Evolutionary conservation across 768 basidiomycete species (phyloP).

Genomic region (Ephemerocybe angulata): DNA sequence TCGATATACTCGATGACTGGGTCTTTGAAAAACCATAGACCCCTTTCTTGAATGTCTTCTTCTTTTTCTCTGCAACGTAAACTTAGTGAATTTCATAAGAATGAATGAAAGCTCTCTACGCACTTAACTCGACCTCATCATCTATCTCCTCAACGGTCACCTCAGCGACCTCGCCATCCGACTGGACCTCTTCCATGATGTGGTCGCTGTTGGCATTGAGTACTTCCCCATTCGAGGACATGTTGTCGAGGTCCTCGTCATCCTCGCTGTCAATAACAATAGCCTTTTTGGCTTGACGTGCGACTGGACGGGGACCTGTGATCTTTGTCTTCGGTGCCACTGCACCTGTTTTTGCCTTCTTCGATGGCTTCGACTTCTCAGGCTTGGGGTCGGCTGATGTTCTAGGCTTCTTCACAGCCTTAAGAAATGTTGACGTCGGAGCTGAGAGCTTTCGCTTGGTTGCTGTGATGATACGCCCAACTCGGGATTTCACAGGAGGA

Average conservation of each 20-base stretch:
- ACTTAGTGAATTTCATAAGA: not conserved
- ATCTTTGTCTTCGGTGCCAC: not conserved
- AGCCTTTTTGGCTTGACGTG: not conserved
- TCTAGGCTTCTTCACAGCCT: not conserved
- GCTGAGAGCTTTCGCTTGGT: not conserved
- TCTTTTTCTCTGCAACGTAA: not conserved
- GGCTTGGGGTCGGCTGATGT: not conserved
- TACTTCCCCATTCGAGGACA: not conserved
- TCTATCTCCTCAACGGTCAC: not conserved
- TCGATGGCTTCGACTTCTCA: not conserved
- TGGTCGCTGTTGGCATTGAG: not conserved
- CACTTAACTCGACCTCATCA: not conserved
- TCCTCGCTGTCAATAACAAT: not conserved
- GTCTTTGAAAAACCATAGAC: conserved; percentile 9
- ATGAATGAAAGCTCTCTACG: not conserved
- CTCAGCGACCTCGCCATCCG: not conserved
- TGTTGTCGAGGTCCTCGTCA: not conserved
- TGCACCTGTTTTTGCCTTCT: not conserved
- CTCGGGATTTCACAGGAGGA: not conserved
- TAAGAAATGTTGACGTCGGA: not conserved
- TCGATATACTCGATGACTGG: conserved; percentile 9
- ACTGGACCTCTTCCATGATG: not conserved
- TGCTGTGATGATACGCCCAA: not conserved
- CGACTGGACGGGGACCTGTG: not conserved
- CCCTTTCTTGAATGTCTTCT: no score